Conservation (phyloP, 2,329 filamentous ascomycete species). For the Diaporthe sp. region DNA sequence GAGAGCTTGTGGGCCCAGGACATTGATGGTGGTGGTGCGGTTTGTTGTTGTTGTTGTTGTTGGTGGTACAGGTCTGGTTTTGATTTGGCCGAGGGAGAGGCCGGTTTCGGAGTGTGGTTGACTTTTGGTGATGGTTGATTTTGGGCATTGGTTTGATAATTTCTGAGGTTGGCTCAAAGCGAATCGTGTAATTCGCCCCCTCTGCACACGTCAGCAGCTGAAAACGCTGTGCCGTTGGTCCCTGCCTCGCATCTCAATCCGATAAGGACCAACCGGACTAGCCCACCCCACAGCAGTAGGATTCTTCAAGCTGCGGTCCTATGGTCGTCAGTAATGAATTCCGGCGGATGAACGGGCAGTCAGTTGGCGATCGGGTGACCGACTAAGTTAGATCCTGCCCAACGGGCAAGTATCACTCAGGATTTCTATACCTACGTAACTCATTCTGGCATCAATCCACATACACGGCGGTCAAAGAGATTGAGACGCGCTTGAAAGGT, state of each 20-base stretch:
- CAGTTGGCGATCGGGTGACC: neutral
- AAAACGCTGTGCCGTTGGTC: slow-evolving; percentile 15
- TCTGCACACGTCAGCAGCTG: slow-evolving; percentile 25
- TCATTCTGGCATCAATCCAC: too few relatives aligned
- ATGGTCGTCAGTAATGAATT: neutral
- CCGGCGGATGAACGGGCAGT: neutral
- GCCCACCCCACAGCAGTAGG: neutral
- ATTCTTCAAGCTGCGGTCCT: neutral
- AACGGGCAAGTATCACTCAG: neutral
- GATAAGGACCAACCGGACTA: neutral
- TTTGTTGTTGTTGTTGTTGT: neutral
- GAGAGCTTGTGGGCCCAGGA: slow-evolving; percentile 34
- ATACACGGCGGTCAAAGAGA: too few relatives aligned
- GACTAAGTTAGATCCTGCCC: neutral
- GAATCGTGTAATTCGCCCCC: slow-evolving; percentile 1
- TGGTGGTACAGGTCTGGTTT: neutral
- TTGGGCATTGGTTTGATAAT: slow-evolving; percentile 4
- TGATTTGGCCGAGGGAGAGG: neutral
- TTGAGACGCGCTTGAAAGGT: too few relatives aligned
- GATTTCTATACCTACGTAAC: neutral
- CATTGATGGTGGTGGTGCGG: slow-evolving; percentile 17
- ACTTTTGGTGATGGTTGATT: neutral
- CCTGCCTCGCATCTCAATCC: neutral
- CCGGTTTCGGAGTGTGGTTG: neutral
- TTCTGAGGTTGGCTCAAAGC: slow-evolving; percentile 13